These are phyloP conservation scores for Parachlorella kessleri DNA, from an alignment of 139 green algal genomes.

Conservation along the genomic window DNA sequence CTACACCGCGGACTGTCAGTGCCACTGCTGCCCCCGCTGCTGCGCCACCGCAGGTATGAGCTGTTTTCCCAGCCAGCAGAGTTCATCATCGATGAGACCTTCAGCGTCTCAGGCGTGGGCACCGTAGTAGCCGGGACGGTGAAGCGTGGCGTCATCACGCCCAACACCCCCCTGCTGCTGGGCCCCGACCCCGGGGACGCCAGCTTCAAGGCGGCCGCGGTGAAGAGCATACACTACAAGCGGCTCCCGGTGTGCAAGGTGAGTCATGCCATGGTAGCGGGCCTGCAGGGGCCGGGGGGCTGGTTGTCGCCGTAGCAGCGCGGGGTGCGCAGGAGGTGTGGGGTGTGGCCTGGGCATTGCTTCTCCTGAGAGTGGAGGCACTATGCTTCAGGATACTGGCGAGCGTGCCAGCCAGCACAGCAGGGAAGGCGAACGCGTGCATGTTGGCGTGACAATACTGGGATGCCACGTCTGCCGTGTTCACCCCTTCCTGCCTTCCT, in stretches of 20 bases:
- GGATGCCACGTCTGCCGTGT: too few species aligned
- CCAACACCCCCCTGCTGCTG: constrained; percentile 74
- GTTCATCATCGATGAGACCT: constrained; percentile 94
- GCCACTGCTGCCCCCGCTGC: not conserved
- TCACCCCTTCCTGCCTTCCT: too few species aligned
- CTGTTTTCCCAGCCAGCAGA: constrained; percentile 42
- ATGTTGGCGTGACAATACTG: too few species aligned
- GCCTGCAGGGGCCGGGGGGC: too few species aligned
- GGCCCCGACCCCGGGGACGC: constrained; percentile 78
- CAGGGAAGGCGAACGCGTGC: too few species aligned
- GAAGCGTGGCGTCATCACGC: constrained; percentile 78
- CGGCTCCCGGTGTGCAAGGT: constrained; percentile 67
- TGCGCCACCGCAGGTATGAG: not conserved
- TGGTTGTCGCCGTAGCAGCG: too few species aligned
- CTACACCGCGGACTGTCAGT: not conserved
- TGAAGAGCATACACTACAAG: constrained; percentile 95
- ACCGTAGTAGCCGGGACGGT: constrained; percentile 92
- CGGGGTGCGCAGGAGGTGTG: too few species aligned
- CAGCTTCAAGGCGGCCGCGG: constrained; percentile 75
- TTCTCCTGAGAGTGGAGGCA: too few species aligned
- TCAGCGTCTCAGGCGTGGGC: constrained; percentile 86
- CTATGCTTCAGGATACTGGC: too few species aligned
- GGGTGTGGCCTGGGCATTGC: too few species aligned
- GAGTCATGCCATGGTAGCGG: not conserved
- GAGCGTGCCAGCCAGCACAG: too few species aligned